Percentiles rank a stretch among this genome's conserved stretches.
phyloP scores from a whole-genome alignment of 2,329 filamentous ascomycete species.

The Penicillium sp. region DNA sequence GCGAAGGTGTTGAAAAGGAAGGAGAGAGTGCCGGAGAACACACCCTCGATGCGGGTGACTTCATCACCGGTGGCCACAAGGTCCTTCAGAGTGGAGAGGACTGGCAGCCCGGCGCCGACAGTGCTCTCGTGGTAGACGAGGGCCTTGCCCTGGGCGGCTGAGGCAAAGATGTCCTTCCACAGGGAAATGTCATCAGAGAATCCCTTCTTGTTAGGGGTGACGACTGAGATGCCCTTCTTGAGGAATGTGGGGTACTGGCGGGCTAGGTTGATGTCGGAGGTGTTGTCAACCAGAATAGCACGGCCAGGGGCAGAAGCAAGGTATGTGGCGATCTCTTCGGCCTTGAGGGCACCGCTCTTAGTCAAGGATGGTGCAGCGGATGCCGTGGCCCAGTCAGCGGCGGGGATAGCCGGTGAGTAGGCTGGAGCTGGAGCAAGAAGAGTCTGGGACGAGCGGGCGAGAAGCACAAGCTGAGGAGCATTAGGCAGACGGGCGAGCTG shows the following conservation, averaged over 20 bases:
- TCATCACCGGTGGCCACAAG: constrained; percentile 92
- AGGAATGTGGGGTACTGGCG: constrained; percentile 80
- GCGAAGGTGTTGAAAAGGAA: constrained; percentile 98
- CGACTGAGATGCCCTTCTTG: constrained; percentile 78
- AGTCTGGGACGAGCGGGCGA: constrained; percentile 82
- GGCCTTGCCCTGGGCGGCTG: constrained; percentile 64
- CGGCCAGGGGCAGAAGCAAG: constrained; percentile 76
- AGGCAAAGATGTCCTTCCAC: constrained; percentile 83
- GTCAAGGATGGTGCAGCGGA: constrained; percentile 63
- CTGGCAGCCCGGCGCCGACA: constrained; percentile 87
- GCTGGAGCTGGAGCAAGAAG: constrained; percentile 70
- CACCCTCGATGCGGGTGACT: constrained; percentile 89
- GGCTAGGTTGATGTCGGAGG: constrained; percentile 83
- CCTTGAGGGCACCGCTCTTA: constrained; percentile 52
- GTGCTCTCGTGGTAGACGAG: constrained; percentile 95
- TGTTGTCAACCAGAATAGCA: constrained; percentile 91
- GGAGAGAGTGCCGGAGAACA: constrained; percentile 96
- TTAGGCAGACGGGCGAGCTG: constrained; percentile 74
- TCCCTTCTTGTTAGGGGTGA: constrained; percentile 98
- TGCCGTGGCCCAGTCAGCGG: constrained; percentile 57
- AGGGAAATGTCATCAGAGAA: constrained; percentile 80
- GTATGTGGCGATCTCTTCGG: constrained; percentile 73
- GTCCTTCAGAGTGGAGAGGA: constrained; percentile 91
- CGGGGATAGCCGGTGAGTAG: constrained; percentile 63
- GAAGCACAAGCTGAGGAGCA: constrained; percentile 75